Base-by-base conservation (phyloP, 2,329 filamentous ascomycete genomes). In the Xylariaceae sp. region DNA sequence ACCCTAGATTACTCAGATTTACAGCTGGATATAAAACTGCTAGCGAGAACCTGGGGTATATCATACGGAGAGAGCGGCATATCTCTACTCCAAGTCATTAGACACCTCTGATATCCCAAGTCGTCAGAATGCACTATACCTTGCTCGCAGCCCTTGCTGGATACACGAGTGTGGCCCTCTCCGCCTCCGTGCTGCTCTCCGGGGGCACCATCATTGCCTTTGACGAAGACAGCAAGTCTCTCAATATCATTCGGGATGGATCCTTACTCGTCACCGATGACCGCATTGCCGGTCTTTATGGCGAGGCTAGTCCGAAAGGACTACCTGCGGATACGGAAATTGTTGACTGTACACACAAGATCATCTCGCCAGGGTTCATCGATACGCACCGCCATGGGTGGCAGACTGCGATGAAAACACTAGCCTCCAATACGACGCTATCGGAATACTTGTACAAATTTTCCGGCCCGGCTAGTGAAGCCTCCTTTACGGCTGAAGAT, bases 351-450 rank as follows among this genome's bases (percentile, higher is more conserved):
- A 73, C 72, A 0, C 70, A 75, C 46, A 79, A 81, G 60, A 83
- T 83, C 53, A 71, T 83, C 45, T 75, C 75, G 0, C 78, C 81
- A 0, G 81, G 82, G 7, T 83, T 84, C 64, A 71, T 84, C 52
- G 78, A 84, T 64, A 83, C 80, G 0, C 81, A 84, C 58, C 75
- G 76, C 1, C 79, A 82, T 55, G 73, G 76, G 0, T 83, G 81
- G 82, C 79, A 84, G 61, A 83, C 81, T 0, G 77, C 73, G 8
- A 75, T 77, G 60, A 81, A 80, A 60, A 82, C 81, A 0, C 60
- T 84, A 1, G 77, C 58, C 1, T 76, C 79, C 6, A 81, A 84
- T 59, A 77, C 76, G 0, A 79, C 73, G 0, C 65, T 82, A 13
- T 66, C 73, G 4, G 73, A 80, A 39, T 83, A 82, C 64, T 72